phyloP scores from a whole-genome alignment of 225 moss, liverwort and hornwort genomes.

The Neckera pumila region DNA sequence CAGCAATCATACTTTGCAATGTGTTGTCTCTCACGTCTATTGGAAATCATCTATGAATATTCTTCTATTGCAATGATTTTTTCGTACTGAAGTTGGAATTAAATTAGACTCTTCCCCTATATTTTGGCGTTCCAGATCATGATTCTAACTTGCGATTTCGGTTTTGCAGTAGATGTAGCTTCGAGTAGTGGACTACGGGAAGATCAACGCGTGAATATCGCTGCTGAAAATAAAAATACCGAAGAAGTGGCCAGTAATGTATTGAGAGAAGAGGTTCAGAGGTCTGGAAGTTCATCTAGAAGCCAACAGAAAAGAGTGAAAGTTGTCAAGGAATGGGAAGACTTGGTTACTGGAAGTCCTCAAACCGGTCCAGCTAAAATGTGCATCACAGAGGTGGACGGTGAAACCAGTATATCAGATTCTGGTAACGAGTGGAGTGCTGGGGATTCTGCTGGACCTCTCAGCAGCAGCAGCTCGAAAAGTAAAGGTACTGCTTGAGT shows the following conservation, averaged over 20 bases:
- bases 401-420: background rate
- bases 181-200: background rate
- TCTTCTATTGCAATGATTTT: background rate
- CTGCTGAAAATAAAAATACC: background rate
- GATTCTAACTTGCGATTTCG: background rate
- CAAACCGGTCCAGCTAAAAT: background rate
- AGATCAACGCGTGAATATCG: background rate
- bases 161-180: background rate
- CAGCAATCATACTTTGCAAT: background rate
- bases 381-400: slow-evolving; percentile 16
- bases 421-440: background rate
- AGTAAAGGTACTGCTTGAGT: background rate
- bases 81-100: background rate
- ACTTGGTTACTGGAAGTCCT: slow-evolving; percentile 18
- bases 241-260: background rate
- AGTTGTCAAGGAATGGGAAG: slow-evolving; percentile 29
- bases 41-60: background rate
- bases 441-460: background rate
- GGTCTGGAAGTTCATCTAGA: slow-evolving; percentile 1
- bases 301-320: background rate
- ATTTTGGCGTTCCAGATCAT: background rate
- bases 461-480: background rate
- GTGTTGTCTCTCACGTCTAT: background rate
- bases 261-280: background rate
- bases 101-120: background rate